phyloP scores from a whole-genome alignment of 1,284 basidiomycete genomes.

The Naganishia liquefaciens region DNA sequence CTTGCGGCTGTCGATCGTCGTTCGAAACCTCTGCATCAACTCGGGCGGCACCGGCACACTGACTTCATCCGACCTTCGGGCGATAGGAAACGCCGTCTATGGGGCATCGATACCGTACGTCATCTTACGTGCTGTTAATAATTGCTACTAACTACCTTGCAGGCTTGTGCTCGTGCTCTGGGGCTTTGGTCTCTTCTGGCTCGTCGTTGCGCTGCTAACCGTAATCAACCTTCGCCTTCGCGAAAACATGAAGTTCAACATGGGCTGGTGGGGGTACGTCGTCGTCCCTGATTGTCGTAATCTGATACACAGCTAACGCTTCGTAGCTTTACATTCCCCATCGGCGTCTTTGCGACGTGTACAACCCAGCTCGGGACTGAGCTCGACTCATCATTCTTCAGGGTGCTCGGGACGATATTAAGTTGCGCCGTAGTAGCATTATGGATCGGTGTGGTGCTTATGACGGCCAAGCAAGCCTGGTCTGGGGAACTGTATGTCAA shows the following conservation, averaged over 20 bases:
- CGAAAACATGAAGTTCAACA: constrained; percentile 38
- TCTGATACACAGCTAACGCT: neutral
- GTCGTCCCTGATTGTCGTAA: neutral
- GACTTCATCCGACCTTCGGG: constrained; percentile 40
- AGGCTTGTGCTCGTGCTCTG: constrained; percentile 53
- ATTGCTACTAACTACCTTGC: constrained; percentile 3
- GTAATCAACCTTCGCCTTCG: constrained; percentile 35
- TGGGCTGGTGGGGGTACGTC: constrained; percentile 46
- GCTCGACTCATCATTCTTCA: constrained; percentile 61
- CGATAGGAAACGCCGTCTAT: constrained; percentile 34
- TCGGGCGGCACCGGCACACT: constrained; percentile 9
- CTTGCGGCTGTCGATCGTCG: constrained; percentile 58
- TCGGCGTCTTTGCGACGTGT: constrained; percentile 65
- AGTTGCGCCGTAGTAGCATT: constrained; percentile 60
- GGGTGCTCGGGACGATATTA: constrained; percentile 61
- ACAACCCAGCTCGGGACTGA: constrained; percentile 61
- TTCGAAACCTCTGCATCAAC: constrained; percentile 47
- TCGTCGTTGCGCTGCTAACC: constrained; percentile 49
- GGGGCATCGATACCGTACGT: constrained; percentile 34
- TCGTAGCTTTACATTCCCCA: constrained; percentile 49
- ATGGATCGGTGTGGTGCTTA: constrained; percentile 16
- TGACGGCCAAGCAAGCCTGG: constrained; percentile 25
- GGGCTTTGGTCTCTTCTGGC: constrained; percentile 56
- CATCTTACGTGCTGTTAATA: neutral
- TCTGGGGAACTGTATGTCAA: constrained; percentile 25